Evolutionary conservation across 441 rosid genomes (phyloP), one percentile per base, ranked within the genome.

Genomic region (Breynia disticha): DNA sequence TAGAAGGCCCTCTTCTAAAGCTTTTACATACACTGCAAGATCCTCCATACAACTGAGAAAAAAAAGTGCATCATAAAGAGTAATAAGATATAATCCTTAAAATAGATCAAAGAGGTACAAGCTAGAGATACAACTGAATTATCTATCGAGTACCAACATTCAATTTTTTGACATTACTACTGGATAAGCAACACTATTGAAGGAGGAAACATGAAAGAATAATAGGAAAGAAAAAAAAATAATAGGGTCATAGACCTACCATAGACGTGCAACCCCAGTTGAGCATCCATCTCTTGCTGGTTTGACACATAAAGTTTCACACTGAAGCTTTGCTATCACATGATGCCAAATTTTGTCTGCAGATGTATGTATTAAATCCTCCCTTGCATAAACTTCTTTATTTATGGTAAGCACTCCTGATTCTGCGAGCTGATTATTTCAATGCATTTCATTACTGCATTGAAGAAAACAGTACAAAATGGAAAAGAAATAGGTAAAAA

Each of bases 241-340:
- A 42, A 9, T 51, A 63, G 47, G 20, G 50, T 41, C 43, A 43
- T 57, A 22, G 62, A 61, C 60, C 72, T 62, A 87, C 98, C 95
- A 78, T 62, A 91, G 68, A 78, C 96, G 82, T 60, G 98, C 97
- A 61, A 91, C 98, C 55, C 98, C 98, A 52, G 95, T 86, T 45
- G 98, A 91, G 76, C 98, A 88, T 50, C 98, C 98, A 75, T 91
- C 97, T 66, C 83, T 83, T 48, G 97, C 87, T 16, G 98, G 98
- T 70, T 91, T 91, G 50, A 91, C 76, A 63, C 98, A 91, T 57
- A 91, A 55, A 41, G 94, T 88, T 65, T 70, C 76, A 68, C 91
- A 79, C 58, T 65, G 84, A 69, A 91, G 82, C 80, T 72, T 76
- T 61, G 81, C 71, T 45, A 69, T 78, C 68, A 87, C 67, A 20